Percentiles rank a stretch among this genome's conserved stretches.
Evolutionary conservation across 352 stramenopile species (phyloP).

Genomic region (Phytophthora hibernalis): DNA sequence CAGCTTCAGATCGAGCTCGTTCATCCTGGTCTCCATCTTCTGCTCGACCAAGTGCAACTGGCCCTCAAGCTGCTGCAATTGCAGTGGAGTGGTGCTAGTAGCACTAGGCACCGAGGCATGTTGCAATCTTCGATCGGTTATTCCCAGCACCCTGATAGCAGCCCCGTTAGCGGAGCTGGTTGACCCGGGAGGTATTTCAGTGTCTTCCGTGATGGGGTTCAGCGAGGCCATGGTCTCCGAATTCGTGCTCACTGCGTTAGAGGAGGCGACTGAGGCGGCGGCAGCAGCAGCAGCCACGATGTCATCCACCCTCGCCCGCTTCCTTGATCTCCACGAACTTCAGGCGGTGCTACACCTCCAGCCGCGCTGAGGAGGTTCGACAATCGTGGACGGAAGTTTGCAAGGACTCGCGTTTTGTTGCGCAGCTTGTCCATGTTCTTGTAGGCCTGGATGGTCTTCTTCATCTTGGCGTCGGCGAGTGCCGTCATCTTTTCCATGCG

Average conservation of each 20-base stretch:
- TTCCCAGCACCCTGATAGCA: not conserved
- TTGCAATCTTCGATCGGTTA: constrained; percentile 28
- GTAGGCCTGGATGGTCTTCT: constrained; percentile 57
- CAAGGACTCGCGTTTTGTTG: constrained; percentile 41
- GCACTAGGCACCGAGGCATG: not conserved
- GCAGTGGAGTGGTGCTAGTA: constrained; percentile 3
- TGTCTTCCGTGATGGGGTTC: constrained; percentile 28
- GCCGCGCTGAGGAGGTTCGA: constrained; percentile 37
- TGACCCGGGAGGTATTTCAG: not conserved
- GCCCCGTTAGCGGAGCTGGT: not conserved
- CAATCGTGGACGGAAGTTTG: constrained; percentile 33
- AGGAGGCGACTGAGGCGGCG: constrained; percentile 10
- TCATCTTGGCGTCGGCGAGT: constrained; percentile 70
- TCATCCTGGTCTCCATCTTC: constrained; percentile 40
- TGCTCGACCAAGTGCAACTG: constrained; percentile 36
- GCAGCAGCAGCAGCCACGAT: constrained; percentile 25
- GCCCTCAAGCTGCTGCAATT: constrained; percentile 35
- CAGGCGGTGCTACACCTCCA: constrained; percentile 11
- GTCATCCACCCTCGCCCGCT: constrained; percentile 7
- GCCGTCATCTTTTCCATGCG: constrained; percentile 73
- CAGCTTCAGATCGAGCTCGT: constrained; percentile 38
- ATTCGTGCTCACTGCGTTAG: not conserved
- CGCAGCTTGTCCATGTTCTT: constrained; percentile 56
- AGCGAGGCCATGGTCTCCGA: not conserved
- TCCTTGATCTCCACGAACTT: constrained; percentile 12